Base-by-base conservation (phyloP, 805 yeast genomes). In the Candida caryicola region DNA sequence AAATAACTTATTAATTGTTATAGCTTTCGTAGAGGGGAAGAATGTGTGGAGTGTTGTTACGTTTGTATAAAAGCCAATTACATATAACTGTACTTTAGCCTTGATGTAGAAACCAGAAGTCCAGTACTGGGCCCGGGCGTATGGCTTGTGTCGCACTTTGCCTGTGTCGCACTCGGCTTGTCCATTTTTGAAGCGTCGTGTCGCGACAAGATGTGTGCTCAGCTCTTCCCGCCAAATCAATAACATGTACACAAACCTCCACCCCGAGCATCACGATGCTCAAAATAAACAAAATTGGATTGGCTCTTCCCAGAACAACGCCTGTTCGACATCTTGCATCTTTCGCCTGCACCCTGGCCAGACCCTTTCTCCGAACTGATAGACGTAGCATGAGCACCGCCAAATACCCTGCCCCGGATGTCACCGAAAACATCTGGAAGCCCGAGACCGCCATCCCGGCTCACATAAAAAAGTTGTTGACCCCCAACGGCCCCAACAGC, bases 391-490 rank as follows among this genome's bases (percentile, higher is more conserved):
- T 21, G 25, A 7, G 9, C 10, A 7, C 25, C 10, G 25, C 25
- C 25, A 21, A 10, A 21, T 21, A 21, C 5, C 34, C 17, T 13
- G 44, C 44, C 14, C 40, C 39, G 12, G 38, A 41, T 28, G 48
- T 31, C 36, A 43, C 49, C 27, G 51, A 40, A 9, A 40, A 49
- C 28, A 41, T 44, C 31, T 80, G 86, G 86, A 69, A 66, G 17
- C 82, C 81, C 4, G 75, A 77, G 45, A 55, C 57, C 14, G 78
- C 76, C 1, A 64, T 81, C 16, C 85, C 85, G 3, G 59, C 49
- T 3, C 60, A 69, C 13, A 59, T 79, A 33, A 55, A 60, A 45
- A 50, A 46, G 15, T 55, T 74, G 17, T 52, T 79, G 19, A 50
- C 38, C 33, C 52, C 69, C 39, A 45, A 37, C 4, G 40, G 43